Evolutionary conservation across 2,329 filamentous ascomycete species (phyloP).

Genomic region (Stromatinia cepivora): DNA sequence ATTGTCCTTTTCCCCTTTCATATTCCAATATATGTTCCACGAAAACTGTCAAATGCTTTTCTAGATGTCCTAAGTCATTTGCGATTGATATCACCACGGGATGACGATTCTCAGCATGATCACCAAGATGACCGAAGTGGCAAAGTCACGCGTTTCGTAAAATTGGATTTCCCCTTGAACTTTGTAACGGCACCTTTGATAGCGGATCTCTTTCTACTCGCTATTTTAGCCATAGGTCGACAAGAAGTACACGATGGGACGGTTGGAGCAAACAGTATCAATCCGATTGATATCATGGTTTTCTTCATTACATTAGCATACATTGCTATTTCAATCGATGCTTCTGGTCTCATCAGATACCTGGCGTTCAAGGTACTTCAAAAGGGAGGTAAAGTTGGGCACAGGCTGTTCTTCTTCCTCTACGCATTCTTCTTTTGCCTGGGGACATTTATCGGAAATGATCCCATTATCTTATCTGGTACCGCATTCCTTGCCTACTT

Average conservation of each 20-base stretch:
- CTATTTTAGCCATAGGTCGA: constrained; percentile 65
- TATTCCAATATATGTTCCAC: constrained; percentile 61
- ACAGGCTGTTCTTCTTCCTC: constrained; percentile 69
- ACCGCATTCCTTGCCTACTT: constrained; percentile 76
- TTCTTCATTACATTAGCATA: constrained; percentile 76
- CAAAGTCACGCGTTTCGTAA: constrained; percentile 47
- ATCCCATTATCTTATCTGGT: constrained; percentile 72
- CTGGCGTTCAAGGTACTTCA: constrained; percentile 70
- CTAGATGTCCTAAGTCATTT: constrained; percentile 47
- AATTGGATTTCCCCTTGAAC: constrained; percentile 63
- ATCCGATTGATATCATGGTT: constrained; percentile 70
- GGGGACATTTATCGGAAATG: constrained; percentile 70
- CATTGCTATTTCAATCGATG: constrained; percentile 75
- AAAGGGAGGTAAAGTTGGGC: constrained; percentile 66
- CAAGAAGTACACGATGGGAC: constrained; percentile 69
- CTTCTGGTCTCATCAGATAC: constrained; percentile 70
- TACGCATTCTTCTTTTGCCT: constrained; percentile 71
- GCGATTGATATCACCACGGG: constrained; percentile 55
- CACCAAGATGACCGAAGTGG: constrained; percentile 36
- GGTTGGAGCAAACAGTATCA: constrained; percentile 63
- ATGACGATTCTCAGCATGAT: constrained; percentile 33
- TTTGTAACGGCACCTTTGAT: constrained; percentile 70
- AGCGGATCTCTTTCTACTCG: constrained; percentile 69
- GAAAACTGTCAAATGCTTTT: constrained; percentile 48
- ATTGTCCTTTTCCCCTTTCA: constrained; percentile 69